Conservation (phyloP, 1,139 yeast genomes). For the Hyphopichia khmerensis region DNA sequence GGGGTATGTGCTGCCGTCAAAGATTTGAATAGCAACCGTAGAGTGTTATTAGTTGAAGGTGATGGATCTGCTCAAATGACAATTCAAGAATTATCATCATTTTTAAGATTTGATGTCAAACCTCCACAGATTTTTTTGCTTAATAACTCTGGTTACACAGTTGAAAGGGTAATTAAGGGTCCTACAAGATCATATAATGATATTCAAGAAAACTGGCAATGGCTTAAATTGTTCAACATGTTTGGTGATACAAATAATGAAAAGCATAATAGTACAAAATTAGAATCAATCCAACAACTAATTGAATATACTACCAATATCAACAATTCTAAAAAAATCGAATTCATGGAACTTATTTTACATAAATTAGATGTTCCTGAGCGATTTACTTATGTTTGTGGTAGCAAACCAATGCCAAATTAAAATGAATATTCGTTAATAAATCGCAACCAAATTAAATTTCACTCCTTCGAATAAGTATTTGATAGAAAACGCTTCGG, state of each 20-base stretch:
- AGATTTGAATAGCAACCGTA: constrained; percentile 47
- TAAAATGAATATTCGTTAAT: too few relatives aligned
- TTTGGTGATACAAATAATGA: constrained; percentile 59
- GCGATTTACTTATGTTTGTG: constrained; percentile 30
- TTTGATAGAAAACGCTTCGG: too few relatives aligned
- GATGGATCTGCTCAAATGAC: constrained; percentile 95
- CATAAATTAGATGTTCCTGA: constrained; percentile 63
- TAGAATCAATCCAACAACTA: constrained; percentile 29
- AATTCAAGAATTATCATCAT: constrained; percentile 73
- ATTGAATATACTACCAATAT: constrained; percentile 14
- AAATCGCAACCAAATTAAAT: too few relatives aligned
- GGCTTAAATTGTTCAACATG: constrained; percentile 62
- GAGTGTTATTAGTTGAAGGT: constrained; percentile 74
- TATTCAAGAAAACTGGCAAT: constrained; percentile 74
- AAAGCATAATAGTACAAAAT: constrained; percentile 30
- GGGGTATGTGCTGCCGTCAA: constrained; percentile 73
- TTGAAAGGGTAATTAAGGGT: constrained; percentile 82
- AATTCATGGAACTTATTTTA: constrained; percentile 58
- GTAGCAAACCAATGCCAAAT: constrained; percentile 5
- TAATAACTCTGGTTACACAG: constrained; percentile 85
- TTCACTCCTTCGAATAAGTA: too few relatives aligned
- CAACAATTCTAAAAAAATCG: constrained; percentile 33
- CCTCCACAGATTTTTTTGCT: constrained; percentile 62
- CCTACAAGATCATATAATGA: constrained; percentile 76
- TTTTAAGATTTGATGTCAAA: constrained; percentile 52